These are phyloP conservation scores for Beauveria scarabaeidicola DNA, from an alignment of 2,329 filamentous ascomycete genomes.

Conservation along the genomic window DNA sequence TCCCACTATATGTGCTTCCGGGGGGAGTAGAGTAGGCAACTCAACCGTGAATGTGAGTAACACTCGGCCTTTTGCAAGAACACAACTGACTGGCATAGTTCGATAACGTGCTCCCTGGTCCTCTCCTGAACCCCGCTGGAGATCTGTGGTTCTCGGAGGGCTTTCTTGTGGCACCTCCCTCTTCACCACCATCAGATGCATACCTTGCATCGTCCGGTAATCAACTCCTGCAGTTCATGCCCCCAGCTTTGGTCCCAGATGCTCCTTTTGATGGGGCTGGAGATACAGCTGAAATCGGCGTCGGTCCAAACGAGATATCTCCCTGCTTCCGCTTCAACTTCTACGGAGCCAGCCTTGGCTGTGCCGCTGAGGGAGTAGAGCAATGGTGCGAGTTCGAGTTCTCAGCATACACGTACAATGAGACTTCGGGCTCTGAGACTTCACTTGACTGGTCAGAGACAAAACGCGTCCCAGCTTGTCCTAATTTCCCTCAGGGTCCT, in stretches of 20 bases:
- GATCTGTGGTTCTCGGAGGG: conserved; percentile 35
- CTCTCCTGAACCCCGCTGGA: conserved; percentile 31
- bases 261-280: conserved; percentile 17
- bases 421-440: conserved; percentile 23
- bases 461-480: conserved; percentile 30
- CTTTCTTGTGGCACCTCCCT: conserved; percentile 30
- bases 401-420: conserved; percentile 32
- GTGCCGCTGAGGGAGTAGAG: conserved; percentile 26
- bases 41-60: conserved; percentile 29
- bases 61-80: too few species aligned
- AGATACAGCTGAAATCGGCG: conserved; percentile 31
- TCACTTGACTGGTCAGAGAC: conserved; percentile 32
- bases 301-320: conserved; percentile 28
- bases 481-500: conserved; percentile 23
- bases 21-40: conserved; percentile 28
- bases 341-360: conserved; percentile 30
- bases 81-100: conserved; percentile 22
- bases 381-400: conserved; percentile 34
- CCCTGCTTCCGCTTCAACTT: conserved; percentile 33
- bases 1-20: conserved; percentile 17
- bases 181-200: conserved; percentile 23
- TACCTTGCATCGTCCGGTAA: conserved; percentile 31
- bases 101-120: conserved; percentile 27
- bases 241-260: conserved; percentile 25
- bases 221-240: conserved; percentile 32